Conservation (phyloP, 495 filamentous ascomycete species). For the Parathielavia appendiculata region DNA sequence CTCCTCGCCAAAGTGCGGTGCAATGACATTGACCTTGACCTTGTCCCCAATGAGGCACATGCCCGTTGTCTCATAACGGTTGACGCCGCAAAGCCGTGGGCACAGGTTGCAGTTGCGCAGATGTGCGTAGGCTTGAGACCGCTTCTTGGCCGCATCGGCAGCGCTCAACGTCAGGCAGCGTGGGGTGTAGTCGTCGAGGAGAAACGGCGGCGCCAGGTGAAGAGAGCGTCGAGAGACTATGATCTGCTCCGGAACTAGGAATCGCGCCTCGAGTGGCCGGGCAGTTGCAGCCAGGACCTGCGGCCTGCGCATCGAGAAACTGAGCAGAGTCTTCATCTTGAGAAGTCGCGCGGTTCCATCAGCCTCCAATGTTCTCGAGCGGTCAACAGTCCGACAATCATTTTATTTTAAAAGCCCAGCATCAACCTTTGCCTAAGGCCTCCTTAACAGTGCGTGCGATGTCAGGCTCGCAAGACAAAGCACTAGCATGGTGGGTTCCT, state of each 20-base stretch:
- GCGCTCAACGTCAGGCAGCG: slow-evolving; percentile 59
- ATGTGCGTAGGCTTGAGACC: slow-evolving; percentile 61
- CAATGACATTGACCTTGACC: slow-evolving; percentile 70
- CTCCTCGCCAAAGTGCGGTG: slow-evolving; percentile 67
- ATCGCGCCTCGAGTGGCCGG: background rate
- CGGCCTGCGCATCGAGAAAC: background rate
- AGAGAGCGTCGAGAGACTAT: slow-evolving; percentile 27
- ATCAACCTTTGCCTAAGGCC: too few species aligned
- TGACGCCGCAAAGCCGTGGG: slow-evolving; percentile 65
- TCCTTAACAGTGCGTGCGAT: too few species aligned
- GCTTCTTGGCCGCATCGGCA: slow-evolving; percentile 56
- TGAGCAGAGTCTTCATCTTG: too few species aligned
- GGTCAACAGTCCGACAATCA: too few species aligned
- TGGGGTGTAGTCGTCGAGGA: slow-evolving; percentile 68
- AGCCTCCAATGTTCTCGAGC: too few species aligned
- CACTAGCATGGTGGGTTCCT: too few species aligned
- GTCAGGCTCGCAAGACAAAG: too few species aligned
- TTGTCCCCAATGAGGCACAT: slow-evolving; percentile 66
- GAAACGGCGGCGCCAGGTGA: slow-evolving; percentile 70
- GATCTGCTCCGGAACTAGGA: too few species aligned
- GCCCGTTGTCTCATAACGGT: slow-evolving; percentile 67
- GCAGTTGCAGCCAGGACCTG: background rate
- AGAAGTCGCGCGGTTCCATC: too few species aligned
- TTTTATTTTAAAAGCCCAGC: too few species aligned
- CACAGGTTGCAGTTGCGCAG: slow-evolving; percentile 72